Evolutionary conservation across 176 grass and related monocot species (phyloP).

Genomic region (Oryza punctata): DNA sequence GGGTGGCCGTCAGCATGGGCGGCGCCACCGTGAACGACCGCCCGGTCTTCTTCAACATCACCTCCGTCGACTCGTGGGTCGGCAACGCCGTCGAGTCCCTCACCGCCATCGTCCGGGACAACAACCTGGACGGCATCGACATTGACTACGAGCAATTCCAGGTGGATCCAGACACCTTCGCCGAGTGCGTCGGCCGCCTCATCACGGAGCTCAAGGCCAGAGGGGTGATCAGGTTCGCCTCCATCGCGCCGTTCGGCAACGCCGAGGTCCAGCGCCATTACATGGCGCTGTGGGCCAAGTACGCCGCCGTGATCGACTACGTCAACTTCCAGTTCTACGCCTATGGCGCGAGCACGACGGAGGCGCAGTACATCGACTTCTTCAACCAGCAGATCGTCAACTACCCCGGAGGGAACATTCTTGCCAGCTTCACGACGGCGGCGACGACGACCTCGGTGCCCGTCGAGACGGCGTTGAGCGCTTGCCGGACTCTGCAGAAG

Average conservation of each 20-base stretch:
- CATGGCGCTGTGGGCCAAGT: slow-evolving; percentile 53
- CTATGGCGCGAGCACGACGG: slow-evolving; percentile 52
- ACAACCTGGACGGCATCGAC: slow-evolving; percentile 76
- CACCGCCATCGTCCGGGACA: slow-evolving; percentile 45
- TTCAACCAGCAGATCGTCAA: slow-evolving; percentile 59
- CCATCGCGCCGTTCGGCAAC: slow-evolving; percentile 65
- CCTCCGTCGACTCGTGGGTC: slow-evolving; percentile 75
- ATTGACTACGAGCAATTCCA: slow-evolving; percentile 84
- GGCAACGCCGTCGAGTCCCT: slow-evolving; percentile 64
- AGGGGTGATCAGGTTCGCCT: slow-evolving; percentile 72
- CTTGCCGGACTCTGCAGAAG: slow-evolving; percentile 57
- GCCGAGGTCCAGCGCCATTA: slow-evolving; percentile 64
- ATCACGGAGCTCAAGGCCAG: slow-evolving; percentile 56
- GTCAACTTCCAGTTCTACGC: slow-evolving; percentile 95
- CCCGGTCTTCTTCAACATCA: slow-evolving; percentile 57
- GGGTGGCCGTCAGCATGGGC: slow-evolving; percentile 72
- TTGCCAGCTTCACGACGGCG: slow-evolving; percentile 78
- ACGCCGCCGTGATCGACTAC: slow-evolving; percentile 61
- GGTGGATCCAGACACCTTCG: slow-evolving; percentile 55
- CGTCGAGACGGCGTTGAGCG: slow-evolving; percentile 41
- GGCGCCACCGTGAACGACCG: slow-evolving; percentile 50
- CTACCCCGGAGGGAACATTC: slow-evolving; percentile 61
- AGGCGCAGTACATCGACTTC: slow-evolving; percentile 47
- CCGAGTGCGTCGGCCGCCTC: slow-evolving; percentile 64
- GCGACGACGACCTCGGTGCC: slow-evolving; percentile 47